These are phyloP conservation scores for Malbranchea zuffiana DNA, from an alignment of 2,329 filamentous ascomycete species.

Conservation along the genomic window DNA sequence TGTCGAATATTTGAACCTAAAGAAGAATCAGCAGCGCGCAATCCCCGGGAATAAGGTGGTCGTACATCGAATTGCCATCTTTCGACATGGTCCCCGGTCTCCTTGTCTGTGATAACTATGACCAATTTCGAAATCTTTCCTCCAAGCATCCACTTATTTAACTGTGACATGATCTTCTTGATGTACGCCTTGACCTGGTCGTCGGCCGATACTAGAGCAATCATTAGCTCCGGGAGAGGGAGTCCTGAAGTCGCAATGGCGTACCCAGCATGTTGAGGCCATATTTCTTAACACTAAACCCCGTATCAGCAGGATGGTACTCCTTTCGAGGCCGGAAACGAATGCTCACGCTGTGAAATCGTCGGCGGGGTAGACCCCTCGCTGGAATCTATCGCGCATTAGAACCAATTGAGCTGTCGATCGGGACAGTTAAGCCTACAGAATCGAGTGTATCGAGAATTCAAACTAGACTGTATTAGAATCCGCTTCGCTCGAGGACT, in stretches of 20 bases:
- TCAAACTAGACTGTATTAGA: constrained; percentile 55
- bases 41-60: constrained; percentile 1
- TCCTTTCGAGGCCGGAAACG: background rate
- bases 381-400: constrained; percentile 59
- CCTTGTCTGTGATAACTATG: constrained; percentile 92
- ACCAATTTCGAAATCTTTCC: constrained; percentile 97
- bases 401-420: constrained; percentile 12
- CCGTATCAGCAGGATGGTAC: constrained; percentile 10
- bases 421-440: constrained; percentile 45
- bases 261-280: constrained; percentile 88
- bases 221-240: constrained; percentile 5
- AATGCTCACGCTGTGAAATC: constrained; percentile 76
- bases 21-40: background rate
- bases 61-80: constrained; percentile 92
- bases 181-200: constrained; percentile 99
- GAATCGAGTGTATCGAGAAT: constrained; percentile 94
- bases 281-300: constrained; percentile 80
- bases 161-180: constrained; percentile 97
- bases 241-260: constrained; percentile 14
- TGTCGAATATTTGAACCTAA: constrained; percentile 49
- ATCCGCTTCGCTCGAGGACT: background rate
- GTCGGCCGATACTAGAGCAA: constrained; percentile 64
- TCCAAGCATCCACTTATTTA: constrained; percentile 94
- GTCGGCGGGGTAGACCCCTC: constrained; percentile 74
- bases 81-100: constrained; percentile 91